Percentiles rank a stretch among this genome's conserved stretches.
Evolutionary conservation across 2,329 filamentous ascomycete genomes (phyloP).

Genomic region (Myriangium duriaei): DNA sequence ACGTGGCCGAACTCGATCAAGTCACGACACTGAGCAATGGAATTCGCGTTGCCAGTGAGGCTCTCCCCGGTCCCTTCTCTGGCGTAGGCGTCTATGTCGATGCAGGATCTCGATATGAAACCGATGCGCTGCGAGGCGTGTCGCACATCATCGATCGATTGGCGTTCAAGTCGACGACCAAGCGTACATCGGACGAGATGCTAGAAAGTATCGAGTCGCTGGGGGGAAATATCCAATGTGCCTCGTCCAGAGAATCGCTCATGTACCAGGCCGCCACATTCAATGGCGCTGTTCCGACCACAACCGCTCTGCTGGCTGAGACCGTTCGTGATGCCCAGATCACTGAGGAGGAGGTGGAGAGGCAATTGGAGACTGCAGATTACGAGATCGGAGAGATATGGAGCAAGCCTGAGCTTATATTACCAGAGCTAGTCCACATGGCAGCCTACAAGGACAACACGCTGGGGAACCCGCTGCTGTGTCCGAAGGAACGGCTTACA

Average conservation of each 20-base stretch:
- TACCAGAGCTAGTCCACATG: conserved; percentile 90
- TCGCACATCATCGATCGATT: conserved; percentile 94
- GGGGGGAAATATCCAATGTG: conserved; percentile 93
- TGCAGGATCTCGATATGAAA: conserved; percentile 89
- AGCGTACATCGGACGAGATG: conserved; percentile 67
- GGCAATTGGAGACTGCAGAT: conserved; percentile 80
- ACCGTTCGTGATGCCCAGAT: conserved; percentile 80
- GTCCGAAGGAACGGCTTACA: conserved; percentile 68
- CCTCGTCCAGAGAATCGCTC: conserved; percentile 83
- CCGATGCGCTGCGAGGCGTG: conserved; percentile 68
- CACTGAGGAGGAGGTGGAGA: conserved; percentile 71
- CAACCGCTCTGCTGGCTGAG: conserved; percentile 76
- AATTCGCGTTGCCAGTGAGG: conserved; percentile 86
- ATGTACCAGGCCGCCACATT: conserved; percentile 99
- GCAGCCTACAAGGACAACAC: conserved; percentile 95
- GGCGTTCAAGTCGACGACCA: conserved; percentile 78
- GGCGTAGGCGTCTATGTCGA: conserved; percentile 94
- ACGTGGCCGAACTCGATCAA: conserved; percentile 74
- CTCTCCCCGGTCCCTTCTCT: conserved; percentile 84
- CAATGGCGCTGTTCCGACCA: conserved; percentile 77
- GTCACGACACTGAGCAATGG: conserved; percentile 87
- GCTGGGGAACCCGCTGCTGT: conserved; percentile 82
- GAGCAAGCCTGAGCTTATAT: conserved; percentile 90
- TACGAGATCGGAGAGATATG: conserved; percentile 98
- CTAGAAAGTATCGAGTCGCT: conserved; percentile 75